A percentile compares a stretch with the other conserved stretches of the same genome.
Evolutionary conservation across 352 stramenopile genomes (phyloP).

Genomic region (Phytopythium chamaehyphon): DNA sequence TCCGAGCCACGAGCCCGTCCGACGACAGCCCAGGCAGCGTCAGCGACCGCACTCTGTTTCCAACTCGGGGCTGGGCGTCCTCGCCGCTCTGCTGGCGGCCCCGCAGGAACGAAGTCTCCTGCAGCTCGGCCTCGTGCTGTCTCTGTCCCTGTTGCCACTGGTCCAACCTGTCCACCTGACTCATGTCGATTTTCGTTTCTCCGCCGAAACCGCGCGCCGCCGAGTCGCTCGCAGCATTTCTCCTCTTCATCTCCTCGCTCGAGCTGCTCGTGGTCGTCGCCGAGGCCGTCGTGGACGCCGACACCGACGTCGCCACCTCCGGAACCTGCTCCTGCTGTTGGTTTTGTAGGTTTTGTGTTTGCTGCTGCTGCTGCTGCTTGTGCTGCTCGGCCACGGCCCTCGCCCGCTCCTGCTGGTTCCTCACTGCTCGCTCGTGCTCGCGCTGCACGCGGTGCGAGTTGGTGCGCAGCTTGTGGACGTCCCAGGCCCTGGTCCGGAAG

Average conservation of each 20-base stretch:
- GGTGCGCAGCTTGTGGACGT: conserved; percentile 79
- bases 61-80: too few relatives aligned
- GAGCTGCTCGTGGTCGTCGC: conserved; percentile 8
- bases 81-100: too few relatives aligned
- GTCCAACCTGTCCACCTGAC: background rate
- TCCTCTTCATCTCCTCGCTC: conserved; percentile 15
- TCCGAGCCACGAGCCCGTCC: too few relatives aligned
- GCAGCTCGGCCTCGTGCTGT: too few relatives aligned
- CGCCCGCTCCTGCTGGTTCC: conserved; percentile 6
- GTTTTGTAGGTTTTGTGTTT: conserved; percentile 7
- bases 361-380: conserved; percentile 4
- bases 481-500: conserved; percentile 73
- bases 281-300: conserved; percentile 9
- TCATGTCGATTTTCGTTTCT: background rate
- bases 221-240: background rate
- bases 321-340: conserved; percentile 2
- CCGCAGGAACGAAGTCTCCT: too few relatives aligned
- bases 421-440: conserved; percentile 34
- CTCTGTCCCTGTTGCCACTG: background rate
- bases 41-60: too few relatives aligned
- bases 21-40: too few relatives aligned
- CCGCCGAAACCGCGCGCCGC: too few relatives aligned
- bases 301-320: background rate
- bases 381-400: conserved; percentile 1
- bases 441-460: conserved; percentile 76